Evolutionary conservation across 768 basidiomycete genomes (phyloP), one percentile per base, ranked within the genome.

Genomic region (Lentinula guzmanii): DNA sequence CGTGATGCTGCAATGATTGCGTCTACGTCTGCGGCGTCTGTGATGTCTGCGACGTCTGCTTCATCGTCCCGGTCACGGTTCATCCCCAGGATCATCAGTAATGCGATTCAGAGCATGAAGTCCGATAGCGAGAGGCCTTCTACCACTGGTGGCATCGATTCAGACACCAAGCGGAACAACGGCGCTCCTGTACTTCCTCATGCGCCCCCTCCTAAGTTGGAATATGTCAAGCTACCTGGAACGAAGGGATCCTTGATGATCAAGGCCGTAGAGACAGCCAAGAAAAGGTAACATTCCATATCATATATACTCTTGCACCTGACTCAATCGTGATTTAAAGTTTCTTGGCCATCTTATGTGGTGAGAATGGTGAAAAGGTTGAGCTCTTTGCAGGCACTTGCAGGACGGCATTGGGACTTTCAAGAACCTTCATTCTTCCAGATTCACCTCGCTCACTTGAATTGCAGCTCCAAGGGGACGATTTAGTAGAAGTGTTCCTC

Each of bases 331-430:
- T 34, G 37, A 55, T 56, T 45, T 55, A 58, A 63, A 94, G 92
- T 72, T 96, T 95, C 77, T 82, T 96, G 24, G 93, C 94, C 8
- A 95, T 95, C 67, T 82, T 96, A 0, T 95, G 94, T 65, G 93
- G 93, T 18, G 94, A 95, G 37, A 89, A 86, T 65, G 94, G 92
- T 15, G 93, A 95, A 76, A 93, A 95, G 68, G 93, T 96, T 52
- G 93, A 96, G 68, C 77, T 96, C 10, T 96, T 95, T 72, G 93
- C 94, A 43, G 93, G 94, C 31, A 93, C 93, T 10, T 91, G 91
- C 65, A 81, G 89, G 58, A 91, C 91, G n/a, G 92, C 93, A 5
- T 83, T 95, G 13, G 90, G 90, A 0, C 80, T 95, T 37, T 95
- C 93, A n/a, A 83, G 93, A 48, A 95, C 93, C 1, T 95, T 95